Conservation (phyloP, 78 protist genomes). For the Dictyostelium purpureum region DNA sequence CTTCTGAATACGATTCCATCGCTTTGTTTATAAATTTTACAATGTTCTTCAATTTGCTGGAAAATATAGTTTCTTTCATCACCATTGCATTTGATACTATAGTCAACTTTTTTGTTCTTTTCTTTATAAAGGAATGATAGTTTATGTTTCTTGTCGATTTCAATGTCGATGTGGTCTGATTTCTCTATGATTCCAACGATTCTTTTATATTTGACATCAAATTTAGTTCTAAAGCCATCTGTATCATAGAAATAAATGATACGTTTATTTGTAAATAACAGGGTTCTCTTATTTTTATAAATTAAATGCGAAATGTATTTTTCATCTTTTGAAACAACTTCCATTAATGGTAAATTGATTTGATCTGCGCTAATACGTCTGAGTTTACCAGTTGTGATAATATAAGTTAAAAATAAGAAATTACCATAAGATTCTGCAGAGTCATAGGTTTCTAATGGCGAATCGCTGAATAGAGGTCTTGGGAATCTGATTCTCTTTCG, state of each 20-base stretch:
- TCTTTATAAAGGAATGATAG: background rate
- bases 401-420: slow-evolving; percentile 52
- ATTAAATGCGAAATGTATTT: slow-evolving; percentile 47
- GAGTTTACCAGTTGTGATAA: slow-evolving; percentile 37
- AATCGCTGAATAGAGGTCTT: slow-evolving; percentile 49
- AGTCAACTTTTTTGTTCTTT: background rate
- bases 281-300: slow-evolving; percentile 28
- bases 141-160: slow-evolving; percentile 10
- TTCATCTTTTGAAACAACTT: slow-evolving; percentile 59
- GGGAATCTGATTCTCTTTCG: slow-evolving; percentile 49
- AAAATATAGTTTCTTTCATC: slow-evolving; percentile 37
- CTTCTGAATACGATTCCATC: background rate
- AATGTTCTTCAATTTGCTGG: background rate
- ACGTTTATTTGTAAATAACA: slow-evolving; percentile 57
- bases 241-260: slow-evolving; percentile 50
- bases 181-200: slow-evolving; percentile 1
- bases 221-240: slow-evolving; percentile 61
- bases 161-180: background rate
- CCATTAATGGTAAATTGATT: slow-evolving; percentile 34
- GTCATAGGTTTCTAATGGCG: slow-evolving; percentile 32
- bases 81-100: slow-evolving; percentile 34
- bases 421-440: slow-evolving; percentile 50
- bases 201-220: slow-evolving; percentile 25
- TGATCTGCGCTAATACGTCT: slow-evolving; percentile 20
- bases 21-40: slow-evolving; percentile 8